Evolutionary conservation across 2,329 filamentous ascomycete species (phyloP).

Genomic region (Clarireedia homoeocarpa): DNA sequence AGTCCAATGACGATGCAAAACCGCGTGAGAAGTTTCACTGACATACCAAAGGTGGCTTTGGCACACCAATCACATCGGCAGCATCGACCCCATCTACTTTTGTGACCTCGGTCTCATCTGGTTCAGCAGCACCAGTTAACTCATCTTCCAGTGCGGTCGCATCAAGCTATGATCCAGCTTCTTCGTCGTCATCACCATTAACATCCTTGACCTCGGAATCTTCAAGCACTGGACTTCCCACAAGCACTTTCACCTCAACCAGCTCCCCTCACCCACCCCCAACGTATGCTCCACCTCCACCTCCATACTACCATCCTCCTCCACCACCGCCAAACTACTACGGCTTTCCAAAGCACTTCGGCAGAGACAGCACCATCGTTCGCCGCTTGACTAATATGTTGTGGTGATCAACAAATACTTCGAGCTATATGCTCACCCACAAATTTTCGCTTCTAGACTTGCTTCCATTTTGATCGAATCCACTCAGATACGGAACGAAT

Average conservation of each 20-base stretch:
- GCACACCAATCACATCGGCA: constrained; percentile 4
- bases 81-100: constrained; percentile 12
- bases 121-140: neutral
- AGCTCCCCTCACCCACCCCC: neutral
- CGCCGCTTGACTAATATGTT: constrained; percentile 8
- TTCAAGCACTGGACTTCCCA: neutral
- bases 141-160: neutral
- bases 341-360: neutral
- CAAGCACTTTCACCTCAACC: neutral
- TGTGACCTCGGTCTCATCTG: constrained; percentile 10
- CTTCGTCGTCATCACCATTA: neutral
- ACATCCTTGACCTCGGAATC: neutral
- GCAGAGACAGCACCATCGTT: neutral
- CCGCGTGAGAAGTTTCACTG: neutral
- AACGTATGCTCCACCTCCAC: constrained; percentile 8
- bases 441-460: constrained; percentile 19
- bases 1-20: neutral
- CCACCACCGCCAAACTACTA: constrained; percentile 5
- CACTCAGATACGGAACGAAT: constrained; percentile 1
- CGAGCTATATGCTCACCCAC: constrained; percentile 5
- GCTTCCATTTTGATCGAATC: constrained; percentile 13
- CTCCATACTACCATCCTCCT: constrained; percentile 7
- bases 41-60: constrained; percentile 3
- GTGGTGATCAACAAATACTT: constrained; percentile 4
- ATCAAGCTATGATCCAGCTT: neutral